phyloP scores from a whole-genome alignment of 148 eudicot species.

The Rheum nobile region DNA sequence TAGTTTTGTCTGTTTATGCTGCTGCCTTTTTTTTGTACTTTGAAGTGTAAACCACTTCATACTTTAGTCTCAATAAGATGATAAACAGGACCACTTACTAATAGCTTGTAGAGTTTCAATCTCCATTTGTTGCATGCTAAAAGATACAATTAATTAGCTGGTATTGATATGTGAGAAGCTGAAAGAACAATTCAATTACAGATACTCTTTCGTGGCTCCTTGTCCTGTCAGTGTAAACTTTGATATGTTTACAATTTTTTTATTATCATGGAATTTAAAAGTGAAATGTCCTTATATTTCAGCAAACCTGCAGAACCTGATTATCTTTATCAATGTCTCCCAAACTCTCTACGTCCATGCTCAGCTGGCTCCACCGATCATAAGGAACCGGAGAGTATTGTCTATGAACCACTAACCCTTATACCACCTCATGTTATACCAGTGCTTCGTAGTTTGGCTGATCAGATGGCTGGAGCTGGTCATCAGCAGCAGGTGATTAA shows the following conservation, averaged over 20 bases:
- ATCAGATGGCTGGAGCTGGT: slow-evolving; percentile 74
- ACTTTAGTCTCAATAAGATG: background rate
- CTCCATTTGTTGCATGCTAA: too few relatives aligned
- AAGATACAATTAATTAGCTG: too few relatives aligned
- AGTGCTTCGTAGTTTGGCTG: slow-evolving; percentile 54
- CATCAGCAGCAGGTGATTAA: slow-evolving; percentile 60
- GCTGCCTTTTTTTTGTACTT: too few relatives aligned
- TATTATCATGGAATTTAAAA: background rate
- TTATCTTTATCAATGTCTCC: slow-evolving; percentile 72
- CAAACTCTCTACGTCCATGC: slow-evolving; percentile 54
- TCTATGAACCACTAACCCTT: slow-evolving; percentile 38
- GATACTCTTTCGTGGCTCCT: background rate
- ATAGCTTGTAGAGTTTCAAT: background rate
- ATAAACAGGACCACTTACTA: background rate
- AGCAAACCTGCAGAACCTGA: slow-evolving; percentile 95
- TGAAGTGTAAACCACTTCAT: background rate
- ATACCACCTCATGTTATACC: slow-evolving; percentile 68
- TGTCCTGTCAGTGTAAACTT: background rate
- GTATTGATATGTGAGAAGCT: too few relatives aligned
- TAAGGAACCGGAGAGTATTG: slow-evolving; percentile 33
- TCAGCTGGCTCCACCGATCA: slow-evolving; percentile 25
- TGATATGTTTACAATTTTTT: background rate
- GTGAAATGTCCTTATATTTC: slow-evolving; percentile 24
- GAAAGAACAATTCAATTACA: too few relatives aligned
- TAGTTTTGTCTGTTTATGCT: too few relatives aligned